These are phyloP conservation scores for Aphanoascus verrucosus DNA, from an alignment of 2,329 filamentous ascomycete species.

Conservation along the genomic window DNA sequence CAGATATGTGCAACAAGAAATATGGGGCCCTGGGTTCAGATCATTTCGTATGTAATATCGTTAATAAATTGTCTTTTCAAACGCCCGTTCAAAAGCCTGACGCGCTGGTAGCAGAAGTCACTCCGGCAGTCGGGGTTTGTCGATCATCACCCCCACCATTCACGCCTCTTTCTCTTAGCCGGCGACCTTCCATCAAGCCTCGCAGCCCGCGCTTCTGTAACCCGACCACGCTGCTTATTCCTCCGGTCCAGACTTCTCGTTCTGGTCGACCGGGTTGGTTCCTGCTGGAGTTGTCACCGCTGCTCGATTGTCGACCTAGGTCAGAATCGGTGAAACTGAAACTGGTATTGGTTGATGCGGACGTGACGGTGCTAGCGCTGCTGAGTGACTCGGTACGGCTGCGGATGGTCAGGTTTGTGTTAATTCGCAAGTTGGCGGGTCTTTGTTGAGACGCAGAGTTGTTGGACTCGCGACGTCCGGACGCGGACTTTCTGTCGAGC, in stretches of 20 bases:
- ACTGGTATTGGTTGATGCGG: constrained; percentile 30
- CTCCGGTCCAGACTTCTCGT: constrained; percentile 62
- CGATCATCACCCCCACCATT: constrained; percentile 18
- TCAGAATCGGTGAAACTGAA: constrained; percentile 32
- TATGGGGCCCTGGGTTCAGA: not conserved
- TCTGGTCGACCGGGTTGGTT: constrained; percentile 25
- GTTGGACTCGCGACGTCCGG: constrained; percentile 20
- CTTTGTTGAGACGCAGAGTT: constrained; percentile 11
- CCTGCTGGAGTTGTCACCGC: constrained; percentile 34
- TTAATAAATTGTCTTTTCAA: not conserved
- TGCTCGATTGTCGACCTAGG: constrained; percentile 17
- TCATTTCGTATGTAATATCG: not conserved
- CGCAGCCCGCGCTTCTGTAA: constrained; percentile 86
- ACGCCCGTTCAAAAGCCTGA: not conserved
- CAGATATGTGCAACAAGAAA: not conserved
- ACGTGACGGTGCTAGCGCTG: constrained; percentile 31
- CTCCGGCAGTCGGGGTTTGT: constrained; percentile 18
- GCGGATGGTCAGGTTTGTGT: constrained; percentile 27
- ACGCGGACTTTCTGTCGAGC: constrained; percentile 7
- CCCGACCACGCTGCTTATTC: constrained; percentile 77
- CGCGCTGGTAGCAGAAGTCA: not conserved
- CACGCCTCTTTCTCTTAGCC: constrained; percentile 49
- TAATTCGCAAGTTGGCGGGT: constrained; percentile 28
- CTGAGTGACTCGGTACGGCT: constrained; percentile 33
- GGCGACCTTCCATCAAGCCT: constrained; percentile 85